Conservation (phyloP, 345 rosid genomes). For the Melaleuca quinquenervia region DNA sequence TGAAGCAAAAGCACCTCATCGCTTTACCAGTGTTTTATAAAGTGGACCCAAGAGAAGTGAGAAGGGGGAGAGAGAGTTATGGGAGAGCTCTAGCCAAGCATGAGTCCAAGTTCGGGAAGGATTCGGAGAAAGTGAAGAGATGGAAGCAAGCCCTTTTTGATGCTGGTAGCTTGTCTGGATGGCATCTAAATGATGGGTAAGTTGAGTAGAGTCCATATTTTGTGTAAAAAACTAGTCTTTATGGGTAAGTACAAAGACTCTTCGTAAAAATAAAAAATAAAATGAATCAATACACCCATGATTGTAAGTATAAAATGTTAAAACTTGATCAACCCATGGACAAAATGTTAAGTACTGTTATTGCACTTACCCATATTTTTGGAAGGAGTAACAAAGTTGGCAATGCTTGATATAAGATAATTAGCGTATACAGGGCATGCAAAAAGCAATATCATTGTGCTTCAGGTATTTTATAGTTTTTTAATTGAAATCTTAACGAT, state of each 20-base stretch:
- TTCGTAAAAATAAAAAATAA: not conserved
- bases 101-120: too few relatives aligned
- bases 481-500: not conserved
- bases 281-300: rapidly evolving
- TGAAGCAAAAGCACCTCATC: too few relatives aligned
- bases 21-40: too few relatives aligned
- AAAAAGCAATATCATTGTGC: not conserved
- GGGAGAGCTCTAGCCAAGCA: too few relatives aligned
- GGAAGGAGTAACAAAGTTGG: not conserved
- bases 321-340: not conserved
- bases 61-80: too few relatives aligned
- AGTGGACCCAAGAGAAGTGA: too few relatives aligned
- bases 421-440: not conserved
- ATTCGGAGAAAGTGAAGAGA: too few relatives aligned
- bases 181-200: not conserved
- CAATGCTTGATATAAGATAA: not conserved
- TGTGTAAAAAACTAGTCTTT: not conserved
- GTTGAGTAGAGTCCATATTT: rapidly evolving
- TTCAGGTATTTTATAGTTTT: not conserved
- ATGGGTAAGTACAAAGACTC: not conserved
- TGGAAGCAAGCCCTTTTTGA: not conserved
- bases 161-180: not conserved
- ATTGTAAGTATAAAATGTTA: not conserved
- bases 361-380: not conserved
- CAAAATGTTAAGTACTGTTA: not conserved